Base-by-base conservation (phyloP, 441 rosid species). In the Kokia cookei region DNA sequence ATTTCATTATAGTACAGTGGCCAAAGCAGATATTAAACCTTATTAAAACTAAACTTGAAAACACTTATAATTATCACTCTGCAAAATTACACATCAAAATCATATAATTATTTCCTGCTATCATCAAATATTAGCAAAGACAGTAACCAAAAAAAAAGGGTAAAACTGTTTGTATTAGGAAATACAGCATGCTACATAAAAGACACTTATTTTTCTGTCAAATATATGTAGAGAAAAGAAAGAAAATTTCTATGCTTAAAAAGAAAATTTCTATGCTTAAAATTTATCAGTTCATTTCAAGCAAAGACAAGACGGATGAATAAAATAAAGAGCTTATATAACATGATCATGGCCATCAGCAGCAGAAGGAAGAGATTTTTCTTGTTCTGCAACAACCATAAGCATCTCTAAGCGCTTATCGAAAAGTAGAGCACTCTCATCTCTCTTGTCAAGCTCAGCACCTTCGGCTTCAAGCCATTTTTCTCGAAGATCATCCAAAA, bases 391-490 rank as follows among this genome's bases (percentile, higher is more conserved):
- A 50, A 90, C 89, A 65, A 89, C 79, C 91, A 92, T 86, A 45
- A 93, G 97, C 86, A 93, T 86, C 84, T 88, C 90, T n/a, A 96
- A 92, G 74, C 90, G 98, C 82, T 84, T 92, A 81, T 96, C 99
- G 60, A 96, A 96, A 62, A 88, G 79, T 63, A 92, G 76, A 24
- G 98, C 96, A 69, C 98, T 96, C 80, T 92, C 98, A 17, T 96
- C 99, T 86, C 99, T 90, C 93, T 91, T 72, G 83, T 93, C 98
- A 75, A 93, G 97, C 87, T 93, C 98, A 48, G 89, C 95, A 61
- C 90, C 99, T 79, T 93, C 97, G 17, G 92, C 97, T 87, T 93
- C 98, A 71, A 93, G 99, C 99, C 99, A 93, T 84, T 92, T 93
- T 76, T 93, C 99, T 50, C 99, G 85, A 78, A 96, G 83, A 81